Evolutionary conservation across 106 monocot species (phyloP).

Genomic region (Allium fistulosum): DNA sequence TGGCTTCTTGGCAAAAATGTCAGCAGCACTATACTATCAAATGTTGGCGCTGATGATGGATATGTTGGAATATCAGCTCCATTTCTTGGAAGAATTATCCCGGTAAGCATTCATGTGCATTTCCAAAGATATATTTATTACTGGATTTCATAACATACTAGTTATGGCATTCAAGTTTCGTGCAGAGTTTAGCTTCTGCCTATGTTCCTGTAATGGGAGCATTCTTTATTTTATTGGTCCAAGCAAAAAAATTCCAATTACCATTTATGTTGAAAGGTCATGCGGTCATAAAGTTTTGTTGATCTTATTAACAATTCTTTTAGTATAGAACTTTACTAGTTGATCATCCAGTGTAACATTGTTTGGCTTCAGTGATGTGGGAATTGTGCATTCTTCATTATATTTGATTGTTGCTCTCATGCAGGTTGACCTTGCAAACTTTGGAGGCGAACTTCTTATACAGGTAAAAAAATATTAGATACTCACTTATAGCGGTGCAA

Average conservation of each 20-base stretch:
- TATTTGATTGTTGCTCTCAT: slow-evolving; percentile 9
- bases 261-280: too few relatives aligned
- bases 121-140: too few relatives aligned
- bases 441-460: slow-evolving; percentile 86
- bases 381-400: neutral
- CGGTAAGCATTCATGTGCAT: slow-evolving; percentile 35
- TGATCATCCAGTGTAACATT: too few relatives aligned
- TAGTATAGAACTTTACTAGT: too few relatives aligned
- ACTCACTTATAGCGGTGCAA: too few relatives aligned
- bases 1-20: slow-evolving; percentile 87
- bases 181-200: neutral
- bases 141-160: too few relatives aligned
- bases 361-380: too few relatives aligned
- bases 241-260: too few relatives aligned
- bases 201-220: too few relatives aligned
- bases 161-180: neutral
- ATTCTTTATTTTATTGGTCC: too few relatives aligned
- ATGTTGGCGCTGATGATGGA: slow-evolving; percentile 66
- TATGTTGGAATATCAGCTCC: slow-evolving; percentile 91
- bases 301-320: too few relatives aligned
- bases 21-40: slow-evolving; percentile 54
- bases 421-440: slow-evolving; percentile 82
- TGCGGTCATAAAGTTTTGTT: too few relatives aligned
- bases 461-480: slow-evolving; percentile 35
- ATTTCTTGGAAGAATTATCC: slow-evolving; percentile 80